phyloP scores from a whole-genome alignment of 2,329 filamentous ascomycete genomes.

The Aspergillus uvarum region DNA sequence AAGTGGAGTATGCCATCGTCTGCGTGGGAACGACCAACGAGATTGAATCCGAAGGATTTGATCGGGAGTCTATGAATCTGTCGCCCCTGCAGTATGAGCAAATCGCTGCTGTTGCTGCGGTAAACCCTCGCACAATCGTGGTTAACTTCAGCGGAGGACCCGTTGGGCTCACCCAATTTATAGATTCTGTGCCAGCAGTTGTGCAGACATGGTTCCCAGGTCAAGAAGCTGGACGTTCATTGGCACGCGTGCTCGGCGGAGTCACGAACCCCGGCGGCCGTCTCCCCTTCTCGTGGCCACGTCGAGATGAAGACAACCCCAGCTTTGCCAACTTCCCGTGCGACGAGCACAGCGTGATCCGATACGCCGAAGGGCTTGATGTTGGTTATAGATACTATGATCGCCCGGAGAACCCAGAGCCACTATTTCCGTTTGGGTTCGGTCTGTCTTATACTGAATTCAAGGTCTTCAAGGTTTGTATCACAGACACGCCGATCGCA shows the following conservation, averaged over 20 bases:
- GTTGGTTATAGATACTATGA: not conserved
- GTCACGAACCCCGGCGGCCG: not conserved
- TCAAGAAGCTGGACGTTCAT: not conserved
- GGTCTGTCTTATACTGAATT: not conserved
- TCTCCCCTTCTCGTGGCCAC: constrained; percentile 2
- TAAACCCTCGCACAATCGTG: not conserved
- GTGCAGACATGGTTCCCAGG: constrained; percentile 2
- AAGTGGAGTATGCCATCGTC: constrained; percentile 2
- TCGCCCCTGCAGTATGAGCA: constrained; percentile 1
- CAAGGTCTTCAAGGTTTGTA: not conserved
- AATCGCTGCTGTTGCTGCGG: not conserved
- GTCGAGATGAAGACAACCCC: not conserved
- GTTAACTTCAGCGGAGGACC: not conserved
- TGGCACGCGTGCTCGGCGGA: not conserved
- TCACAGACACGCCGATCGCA: too few species aligned
- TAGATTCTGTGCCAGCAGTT: not conserved
- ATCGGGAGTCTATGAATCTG: not conserved
- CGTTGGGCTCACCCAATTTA: not conserved
- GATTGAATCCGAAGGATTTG: constrained; percentile 7
- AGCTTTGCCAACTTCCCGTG: constrained; percentile 1
- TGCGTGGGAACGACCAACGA: constrained; percentile 6
- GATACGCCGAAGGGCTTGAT: not conserved
- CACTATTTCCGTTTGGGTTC: not conserved
- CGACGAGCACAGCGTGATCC: constrained; percentile 1
- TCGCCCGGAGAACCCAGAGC: not conserved